Evolutionary conservation across 208 protist species (phyloP), one percentile per base, ranked within the genome.

Genomic region (Leishmania tarentolae): DNA sequence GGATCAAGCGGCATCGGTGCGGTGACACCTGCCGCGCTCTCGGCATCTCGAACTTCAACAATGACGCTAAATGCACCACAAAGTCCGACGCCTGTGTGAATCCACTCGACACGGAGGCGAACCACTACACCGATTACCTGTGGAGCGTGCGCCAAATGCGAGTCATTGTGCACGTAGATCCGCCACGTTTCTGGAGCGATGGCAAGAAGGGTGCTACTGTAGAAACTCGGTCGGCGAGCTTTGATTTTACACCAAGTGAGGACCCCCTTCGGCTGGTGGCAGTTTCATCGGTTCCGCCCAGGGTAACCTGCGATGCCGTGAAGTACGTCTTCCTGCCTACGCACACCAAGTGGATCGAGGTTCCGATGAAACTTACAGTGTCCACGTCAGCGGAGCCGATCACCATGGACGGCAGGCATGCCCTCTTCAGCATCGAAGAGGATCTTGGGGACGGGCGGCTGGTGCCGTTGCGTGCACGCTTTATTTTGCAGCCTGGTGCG

Each of bases 1-100:
- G 89, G 89, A 42, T 85, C 24, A 47, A 70, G 47, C 70, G 72
- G 66, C 92, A 95, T 78, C 70, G 83, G 21, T 95, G 92, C 83
- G 89, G 90, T 65, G 85, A 85, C 59, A 80, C 91, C 37, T 94
- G 91, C 83, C 79, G 75, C 24, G 75, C 86, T 4, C 71, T 91
- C 6, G 76, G 76, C 50, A 74, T 88, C 57, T 28, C 52, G 56
- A 80, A 53, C 75, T 56, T 71, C 68, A 7, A 40, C 82, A 56
- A 70, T 35, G 47, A 84, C 44, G 44, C 46, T 44, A 50, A 35
- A 40, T 37, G 75, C 5, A 50, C 72, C 59, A n/a, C 71, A 21
- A 78, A 65, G 46, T 47, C 57, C n/a, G 44, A 75, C 35, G 75
- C 69, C 46, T 76, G 57, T 56, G 65, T 77, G 40, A 84, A 84